These are phyloP conservation scores for Ceratocystis harringtonii DNA, from an alignment of 2,329 filamentous ascomycete genomes.

Conservation along the genomic window DNA sequence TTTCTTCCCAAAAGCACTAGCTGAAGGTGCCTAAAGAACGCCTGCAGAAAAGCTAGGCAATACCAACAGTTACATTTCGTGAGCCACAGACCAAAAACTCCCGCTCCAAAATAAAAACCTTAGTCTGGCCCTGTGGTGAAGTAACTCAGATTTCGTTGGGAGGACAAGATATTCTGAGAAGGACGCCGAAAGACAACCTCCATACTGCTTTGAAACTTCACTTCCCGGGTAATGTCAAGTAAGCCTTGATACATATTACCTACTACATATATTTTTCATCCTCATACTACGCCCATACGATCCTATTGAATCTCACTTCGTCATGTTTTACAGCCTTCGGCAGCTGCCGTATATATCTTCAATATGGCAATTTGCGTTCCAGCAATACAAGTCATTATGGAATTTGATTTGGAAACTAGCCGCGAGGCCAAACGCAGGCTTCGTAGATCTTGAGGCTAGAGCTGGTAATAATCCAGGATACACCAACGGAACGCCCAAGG, in stretches of 20 bases:
- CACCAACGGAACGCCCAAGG: conserved; percentile 12
- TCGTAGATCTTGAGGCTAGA: conserved; percentile 14
- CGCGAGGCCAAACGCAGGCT: conserved; percentile 16
- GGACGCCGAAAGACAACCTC: not conserved
- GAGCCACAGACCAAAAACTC: conserved; percentile 1
- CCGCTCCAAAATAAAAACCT: conserved; percentile 1
- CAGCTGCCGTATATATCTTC: conserved; percentile 16
- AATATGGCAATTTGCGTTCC: conserved; percentile 17
- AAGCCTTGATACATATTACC: not conserved
- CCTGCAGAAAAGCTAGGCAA: not conserved
- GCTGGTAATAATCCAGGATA: conserved; percentile 9
- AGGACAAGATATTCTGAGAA: not conserved
- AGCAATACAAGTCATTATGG: conserved; percentile 17
- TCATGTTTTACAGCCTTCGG: conserved; percentile 15
- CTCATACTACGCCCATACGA: not conserved
- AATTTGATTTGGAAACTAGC: conserved; percentile 17
- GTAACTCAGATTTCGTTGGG: not conserved
- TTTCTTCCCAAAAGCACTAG: not conserved
- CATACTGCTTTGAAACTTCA: not conserved
- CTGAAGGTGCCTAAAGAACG: conserved; percentile 8
- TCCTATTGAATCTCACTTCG: not conserved
- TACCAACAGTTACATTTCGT: not conserved
- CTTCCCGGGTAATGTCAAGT: not conserved
- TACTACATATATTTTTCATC: not conserved
- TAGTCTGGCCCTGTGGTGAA: not conserved